Evolutionary conservation across 768 basidiomycete genomes (phyloP).

Genomic region (Hypsizygus marmoreus): DNA sequence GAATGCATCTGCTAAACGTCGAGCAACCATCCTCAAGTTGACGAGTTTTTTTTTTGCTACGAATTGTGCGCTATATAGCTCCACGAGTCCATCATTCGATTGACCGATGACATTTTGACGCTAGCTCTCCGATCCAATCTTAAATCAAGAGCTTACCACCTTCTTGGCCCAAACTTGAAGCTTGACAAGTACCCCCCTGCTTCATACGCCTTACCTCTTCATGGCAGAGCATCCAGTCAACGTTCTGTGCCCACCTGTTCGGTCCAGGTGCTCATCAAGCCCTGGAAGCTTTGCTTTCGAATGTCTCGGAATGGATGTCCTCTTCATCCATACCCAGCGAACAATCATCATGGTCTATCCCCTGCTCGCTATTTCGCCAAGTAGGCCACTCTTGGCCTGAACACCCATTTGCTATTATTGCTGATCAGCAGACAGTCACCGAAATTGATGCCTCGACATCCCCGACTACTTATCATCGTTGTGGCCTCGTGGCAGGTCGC

Average conservation of each 20-base stretch:
- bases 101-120: no score
- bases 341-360: neutral
- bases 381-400: neutral
- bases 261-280: neutral
- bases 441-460: neutral
- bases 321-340: neutral
- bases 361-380: neutral
- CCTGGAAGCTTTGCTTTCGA: neutral
- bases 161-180: no score
- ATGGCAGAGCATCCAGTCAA: neutral
- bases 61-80: no score
- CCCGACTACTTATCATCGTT: neutral
- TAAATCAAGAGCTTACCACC: no score
- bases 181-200: no score
- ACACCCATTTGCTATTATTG: neutral
- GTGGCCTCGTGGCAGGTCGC: constrained; percentile 1
- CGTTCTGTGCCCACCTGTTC: constrained; percentile 1
- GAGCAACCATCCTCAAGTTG: no score
- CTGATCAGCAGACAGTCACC: neutral
- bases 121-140: no score
- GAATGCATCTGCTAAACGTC: no score
- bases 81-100: no score
- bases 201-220: no score
- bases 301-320: neutral
- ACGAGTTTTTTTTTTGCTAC: no score